These are phyloP conservation scores for Caloboletus inedulis DNA, from an alignment of 1,284 basidiomycete species.

Conservation along the genomic window DNA sequence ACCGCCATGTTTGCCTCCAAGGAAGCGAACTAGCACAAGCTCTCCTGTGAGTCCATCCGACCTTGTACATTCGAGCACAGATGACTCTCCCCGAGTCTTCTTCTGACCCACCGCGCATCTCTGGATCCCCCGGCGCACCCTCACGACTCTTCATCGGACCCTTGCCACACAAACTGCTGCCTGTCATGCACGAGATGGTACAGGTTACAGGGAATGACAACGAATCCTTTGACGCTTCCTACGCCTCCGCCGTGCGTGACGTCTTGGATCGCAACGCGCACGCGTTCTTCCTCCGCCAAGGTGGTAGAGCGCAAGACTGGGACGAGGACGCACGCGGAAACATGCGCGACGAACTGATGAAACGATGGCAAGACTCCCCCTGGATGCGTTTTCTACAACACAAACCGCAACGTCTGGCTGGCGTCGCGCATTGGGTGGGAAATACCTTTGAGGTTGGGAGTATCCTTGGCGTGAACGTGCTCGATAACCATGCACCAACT, in stretches of 20 bases:
- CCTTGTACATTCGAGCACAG: not conserved
- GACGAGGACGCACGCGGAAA: constrained; percentile 49
- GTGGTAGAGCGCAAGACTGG: constrained; percentile 66
- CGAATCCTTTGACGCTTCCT: constrained; percentile 35
- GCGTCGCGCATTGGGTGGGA: constrained; percentile 58
- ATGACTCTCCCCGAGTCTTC: constrained; percentile 9
- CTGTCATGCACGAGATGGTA: constrained; percentile 18
- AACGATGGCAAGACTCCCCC: constrained; percentile 61
- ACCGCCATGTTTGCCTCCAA: constrained; percentile 3
- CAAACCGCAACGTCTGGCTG: constrained; percentile 28
- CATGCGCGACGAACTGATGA: constrained; percentile 53
- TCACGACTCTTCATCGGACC: constrained; percentile 58
- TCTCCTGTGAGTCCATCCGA: not conserved
- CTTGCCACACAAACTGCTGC: constrained; percentile 56
- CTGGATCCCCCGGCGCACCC: not conserved
- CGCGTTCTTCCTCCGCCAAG: constrained; percentile 58
- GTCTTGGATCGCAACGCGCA: constrained; percentile 55
- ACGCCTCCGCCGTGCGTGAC: constrained; percentile 30
- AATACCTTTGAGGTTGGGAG: constrained; percentile 72
- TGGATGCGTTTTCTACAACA: constrained; percentile 54
- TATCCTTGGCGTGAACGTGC: constrained; percentile 32
- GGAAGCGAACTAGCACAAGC: constrained; percentile 3
- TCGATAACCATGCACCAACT: constrained; percentile 16
- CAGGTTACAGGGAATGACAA: constrained; percentile 24
- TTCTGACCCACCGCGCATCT: not conserved